Percentiles rank a stretch among this genome's conserved stretches.
Evolutionary conservation across 495 filamentous ascomycete species (phyloP).

Genomic region (Aspergillus steynii): DNA sequence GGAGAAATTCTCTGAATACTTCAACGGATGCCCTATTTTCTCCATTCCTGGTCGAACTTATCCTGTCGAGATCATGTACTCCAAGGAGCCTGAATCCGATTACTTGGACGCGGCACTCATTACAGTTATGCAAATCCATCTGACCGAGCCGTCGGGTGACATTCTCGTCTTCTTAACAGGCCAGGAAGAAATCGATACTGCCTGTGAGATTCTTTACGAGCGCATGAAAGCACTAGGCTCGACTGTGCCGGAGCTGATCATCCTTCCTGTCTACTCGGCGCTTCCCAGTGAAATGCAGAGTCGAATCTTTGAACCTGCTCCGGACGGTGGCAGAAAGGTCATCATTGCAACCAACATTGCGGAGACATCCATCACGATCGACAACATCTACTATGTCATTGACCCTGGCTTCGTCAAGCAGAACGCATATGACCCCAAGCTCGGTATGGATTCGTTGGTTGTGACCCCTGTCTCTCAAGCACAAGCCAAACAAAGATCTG

Average conservation of each 20-base stretch:
- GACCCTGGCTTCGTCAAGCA: slow-evolving; percentile 98
- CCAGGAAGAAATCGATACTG: slow-evolving; percentile 96
- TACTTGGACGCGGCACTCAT: slow-evolving; percentile 94
- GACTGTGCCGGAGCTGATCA: slow-evolving; percentile 85
- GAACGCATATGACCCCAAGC: slow-evolving; percentile 93
- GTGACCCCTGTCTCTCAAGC: slow-evolving; percentile 96
- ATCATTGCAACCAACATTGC: slow-evolving; percentile 99
- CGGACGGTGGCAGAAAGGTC: slow-evolving; percentile 85
- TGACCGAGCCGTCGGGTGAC: slow-evolving; percentile 86
- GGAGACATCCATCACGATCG: slow-evolving; percentile 96
- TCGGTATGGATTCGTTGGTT: slow-evolving; percentile 95
- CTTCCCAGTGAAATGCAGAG: slow-evolving; percentile 93
- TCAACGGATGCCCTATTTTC: slow-evolving; percentile 92
- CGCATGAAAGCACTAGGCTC: slow-evolving; percentile 95
- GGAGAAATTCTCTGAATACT: slow-evolving; percentile 95
- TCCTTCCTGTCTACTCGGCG: slow-evolving; percentile 92
- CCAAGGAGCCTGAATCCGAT: slow-evolving; percentile 89
- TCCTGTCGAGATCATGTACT: slow-evolving; percentile 94
- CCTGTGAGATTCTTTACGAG: slow-evolving; percentile 88
- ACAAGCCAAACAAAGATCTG: slow-evolving; percentile 92
- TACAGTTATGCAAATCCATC: slow-evolving; percentile 97
- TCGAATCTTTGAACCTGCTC: slow-evolving; percentile 90
- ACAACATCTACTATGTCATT: slow-evolving; percentile 95
- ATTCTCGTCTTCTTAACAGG: slow-evolving; percentile 96
- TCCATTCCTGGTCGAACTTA: slow-evolving; percentile 93